Evolutionary conservation across 768 basidiomycete species (phyloP).

Genomic region (Tylopilus rubrobrunneus): DNA sequence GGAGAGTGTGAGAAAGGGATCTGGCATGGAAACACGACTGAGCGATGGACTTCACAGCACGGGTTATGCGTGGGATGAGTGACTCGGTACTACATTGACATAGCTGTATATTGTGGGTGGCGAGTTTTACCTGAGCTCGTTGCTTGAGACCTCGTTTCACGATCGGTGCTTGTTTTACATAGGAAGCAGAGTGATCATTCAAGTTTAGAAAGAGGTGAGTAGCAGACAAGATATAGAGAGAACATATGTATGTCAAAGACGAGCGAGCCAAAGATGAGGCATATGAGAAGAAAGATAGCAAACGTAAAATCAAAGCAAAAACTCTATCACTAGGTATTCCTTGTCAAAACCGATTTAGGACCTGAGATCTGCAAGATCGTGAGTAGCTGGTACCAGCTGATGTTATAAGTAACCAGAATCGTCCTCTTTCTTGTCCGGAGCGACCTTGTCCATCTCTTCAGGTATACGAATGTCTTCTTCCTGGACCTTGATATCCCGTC

Average conservation of each 20-base stretch:
- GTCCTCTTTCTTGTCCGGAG: constrained; percentile 33
- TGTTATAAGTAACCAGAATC: constrained; percentile 27
- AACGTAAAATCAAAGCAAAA: background rate
- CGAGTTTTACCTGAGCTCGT: background rate
- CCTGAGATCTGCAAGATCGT: background rate
- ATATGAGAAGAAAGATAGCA: background rate
- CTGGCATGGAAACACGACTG: constrained; percentile 44
- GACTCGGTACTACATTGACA: too few species aligned
- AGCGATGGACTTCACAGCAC: constrained; percentile 17
- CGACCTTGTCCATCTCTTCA: constrained; percentile 32
- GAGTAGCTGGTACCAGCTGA: background rate
- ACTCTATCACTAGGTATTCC: background rate
- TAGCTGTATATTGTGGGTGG: background rate
- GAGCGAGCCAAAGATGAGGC: background rate
- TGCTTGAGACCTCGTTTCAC: background rate
- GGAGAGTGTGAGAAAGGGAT: constrained; percentile 36
- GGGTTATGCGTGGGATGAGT: background rate
- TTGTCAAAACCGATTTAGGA: background rate
- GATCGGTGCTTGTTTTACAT: background rate
- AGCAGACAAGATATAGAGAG: too few species aligned
- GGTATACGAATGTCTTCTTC: constrained; percentile 32
- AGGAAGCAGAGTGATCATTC: background rate
- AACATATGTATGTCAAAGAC: too few species aligned
- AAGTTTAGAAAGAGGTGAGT: too few species aligned
- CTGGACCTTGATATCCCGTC: constrained; percentile 27